Percentiles rank a stretch among this genome's conserved stretches.
phyloP scores from a whole-genome alignment of 23 red algal species.

The Pyropia haitanensis region DNA sequence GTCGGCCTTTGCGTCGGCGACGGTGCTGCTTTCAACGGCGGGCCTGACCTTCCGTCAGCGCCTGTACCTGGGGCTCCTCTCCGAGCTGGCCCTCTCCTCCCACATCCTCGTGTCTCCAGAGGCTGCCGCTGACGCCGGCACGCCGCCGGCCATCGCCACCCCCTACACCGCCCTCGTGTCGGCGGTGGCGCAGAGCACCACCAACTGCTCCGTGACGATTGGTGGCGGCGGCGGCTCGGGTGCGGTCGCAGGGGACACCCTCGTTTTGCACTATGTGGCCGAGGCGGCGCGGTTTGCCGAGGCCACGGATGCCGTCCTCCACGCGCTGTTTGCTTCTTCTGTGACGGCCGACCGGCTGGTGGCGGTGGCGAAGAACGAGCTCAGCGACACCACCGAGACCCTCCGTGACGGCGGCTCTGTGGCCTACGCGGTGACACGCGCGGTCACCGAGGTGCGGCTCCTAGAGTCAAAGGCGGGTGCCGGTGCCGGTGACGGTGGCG shows the following conservation, averaged over 20 bases:
- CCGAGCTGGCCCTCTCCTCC: constrained; percentile 20
- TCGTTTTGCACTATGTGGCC: constrained; percentile 14
- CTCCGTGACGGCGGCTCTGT: constrained; percentile 25
- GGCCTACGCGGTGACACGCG: neutral
- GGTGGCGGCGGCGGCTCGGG: neutral
- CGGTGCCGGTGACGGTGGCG: constrained; percentile 6
- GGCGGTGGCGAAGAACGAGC: constrained; percentile 27
- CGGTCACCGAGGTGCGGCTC: constrained; percentile 15
- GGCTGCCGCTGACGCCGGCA: constrained; percentile 20
- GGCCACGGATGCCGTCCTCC: constrained; percentile 12
- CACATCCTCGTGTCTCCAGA: constrained; percentile 30
- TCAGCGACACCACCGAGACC: constrained; percentile 8
- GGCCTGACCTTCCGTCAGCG: constrained; percentile 10
- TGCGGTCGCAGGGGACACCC: constrained; percentile 11
- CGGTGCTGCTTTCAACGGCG: constrained; percentile 19
- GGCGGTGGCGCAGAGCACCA: constrained; percentile 8
- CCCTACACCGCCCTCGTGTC: neutral
- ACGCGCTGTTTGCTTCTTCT: constrained; percentile 18
- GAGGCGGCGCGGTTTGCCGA: constrained; percentile 22
- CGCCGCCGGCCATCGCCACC: constrained; percentile 10
- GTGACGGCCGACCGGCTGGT: constrained; percentile 33
- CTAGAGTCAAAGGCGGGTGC: neutral
- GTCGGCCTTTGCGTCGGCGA: constrained; percentile 25
- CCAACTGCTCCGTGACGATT: constrained; percentile 8
- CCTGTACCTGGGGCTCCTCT: constrained; percentile 24